Evolutionary conservation across 306 rosid species (phyloP).

Genomic region (Rosa multiflora): DNA sequence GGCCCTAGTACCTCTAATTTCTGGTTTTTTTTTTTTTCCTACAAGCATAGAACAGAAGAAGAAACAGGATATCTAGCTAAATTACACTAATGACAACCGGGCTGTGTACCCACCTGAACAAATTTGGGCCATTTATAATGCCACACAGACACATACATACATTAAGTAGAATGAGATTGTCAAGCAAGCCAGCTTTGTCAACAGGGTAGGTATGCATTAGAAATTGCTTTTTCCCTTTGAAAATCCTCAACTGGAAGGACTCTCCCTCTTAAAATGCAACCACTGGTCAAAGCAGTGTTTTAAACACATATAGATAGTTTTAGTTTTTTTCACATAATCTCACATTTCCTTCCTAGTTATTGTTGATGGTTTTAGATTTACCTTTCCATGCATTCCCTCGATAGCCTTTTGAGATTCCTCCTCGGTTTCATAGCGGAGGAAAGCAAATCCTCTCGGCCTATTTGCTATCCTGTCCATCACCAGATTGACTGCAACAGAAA

Average conservation of each 20-base stretch:
- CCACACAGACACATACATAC: background rate
- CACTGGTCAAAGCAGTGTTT: background rate
- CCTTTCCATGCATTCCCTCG: constrained; percentile 96
- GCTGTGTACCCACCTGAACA: background rate
- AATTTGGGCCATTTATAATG: background rate
- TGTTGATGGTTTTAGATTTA: constrained; percentile 12
- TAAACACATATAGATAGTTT: background rate
- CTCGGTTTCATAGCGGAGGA: constrained; percentile 72
- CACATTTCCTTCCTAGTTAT: background rate
- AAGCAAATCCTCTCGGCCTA: constrained; percentile 95
- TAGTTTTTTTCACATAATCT: background rate
- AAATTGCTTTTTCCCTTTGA: background rate
- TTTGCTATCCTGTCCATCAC: constrained; percentile 96
- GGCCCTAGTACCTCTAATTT: background rate
- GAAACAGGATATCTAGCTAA: background rate
- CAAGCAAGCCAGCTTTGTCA: background rate
- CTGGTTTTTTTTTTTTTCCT: background rate
- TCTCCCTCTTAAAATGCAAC: background rate
- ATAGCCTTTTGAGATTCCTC: constrained; percentile 84
- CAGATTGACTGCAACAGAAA: constrained; percentile 55
- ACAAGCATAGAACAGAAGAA: background rate
- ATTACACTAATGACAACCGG: background rate
- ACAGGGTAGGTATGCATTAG: background rate
- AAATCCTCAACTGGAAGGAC: background rate
- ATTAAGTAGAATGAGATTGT: background rate